Evolutionary conservation across 1,139 yeast species (phyloP), one percentile per base, ranked within the genome.

Genomic region (Citeromyces hawaiiensis): DNA sequence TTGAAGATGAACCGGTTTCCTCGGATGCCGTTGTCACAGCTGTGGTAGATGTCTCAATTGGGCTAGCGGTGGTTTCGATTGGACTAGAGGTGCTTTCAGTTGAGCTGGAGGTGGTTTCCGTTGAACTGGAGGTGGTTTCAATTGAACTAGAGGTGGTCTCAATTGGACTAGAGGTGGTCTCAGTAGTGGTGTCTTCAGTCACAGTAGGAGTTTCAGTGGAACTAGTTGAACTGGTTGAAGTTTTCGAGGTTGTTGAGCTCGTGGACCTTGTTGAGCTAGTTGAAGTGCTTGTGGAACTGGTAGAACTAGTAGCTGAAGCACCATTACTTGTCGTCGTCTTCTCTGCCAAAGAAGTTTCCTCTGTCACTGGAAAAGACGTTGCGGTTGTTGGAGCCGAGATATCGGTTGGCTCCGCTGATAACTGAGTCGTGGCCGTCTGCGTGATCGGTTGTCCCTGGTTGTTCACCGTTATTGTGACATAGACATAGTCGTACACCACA

Each of bases 401-500:
- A 4, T 23, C 27, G 27, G 27, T 23, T 9, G 27, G 27, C 11
- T 23, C 27, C 8, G 27, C 27, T 9, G 11, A 6, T 11, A 34
- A 8, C 11, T 47, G 40, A 17, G 52, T 48, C 31, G 43, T 45
- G 40, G 65, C 55, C 4, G 47, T 40, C 16, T 46, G 46, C 13
- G 48, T 43, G 38, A 53, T 46, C 41, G 76, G 63, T 47, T 67
- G 55, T 46, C 94, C 94, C 38, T 70, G 55, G 46, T 69, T 73
- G 58, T 83, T 79, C 44, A 86, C 94, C 43, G 80, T 70, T 45
- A 79, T 76, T 35, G 88, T 79, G 52, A 77, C 79, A 59, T 83
- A 83, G 46, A 83, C 88, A 59, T 80, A 78, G 59, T 83, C 86
- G 51, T 83, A 76, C 44, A 83, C 94, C 48, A 80, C 73, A 39